phyloP scores from a whole-genome alignment of 2,329 filamentous ascomycete genomes.

The Cadophora sp. region DNA sequence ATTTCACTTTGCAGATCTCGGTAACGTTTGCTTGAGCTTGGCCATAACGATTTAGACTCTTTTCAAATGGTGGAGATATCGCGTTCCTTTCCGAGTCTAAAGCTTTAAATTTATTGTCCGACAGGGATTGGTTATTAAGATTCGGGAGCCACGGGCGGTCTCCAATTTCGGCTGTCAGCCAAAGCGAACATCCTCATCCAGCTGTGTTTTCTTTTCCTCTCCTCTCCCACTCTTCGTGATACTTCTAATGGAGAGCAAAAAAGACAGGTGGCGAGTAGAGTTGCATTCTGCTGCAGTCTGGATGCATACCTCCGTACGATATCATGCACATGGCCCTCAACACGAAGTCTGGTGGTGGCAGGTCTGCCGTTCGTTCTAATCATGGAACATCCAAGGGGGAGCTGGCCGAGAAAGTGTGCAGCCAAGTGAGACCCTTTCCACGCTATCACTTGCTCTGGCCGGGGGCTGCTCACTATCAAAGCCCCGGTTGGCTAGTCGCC shows the following conservation, averaged over 20 bases:
- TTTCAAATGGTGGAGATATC: conserved; percentile 19
- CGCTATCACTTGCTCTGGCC: conserved; percentile 23
- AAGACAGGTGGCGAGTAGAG: conserved; percentile 21
- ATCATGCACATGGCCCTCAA: conserved; percentile 23
- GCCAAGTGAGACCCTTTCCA: conserved; percentile 20
- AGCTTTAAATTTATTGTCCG: conserved; percentile 10
- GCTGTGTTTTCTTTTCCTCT: conserved; percentile 11
- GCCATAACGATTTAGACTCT: not conserved
- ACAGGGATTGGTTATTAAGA: conserved; percentile 7
- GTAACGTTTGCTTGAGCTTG: not conserved
- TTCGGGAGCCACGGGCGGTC: conserved; percentile 14
- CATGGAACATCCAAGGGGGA: conserved; percentile 19
- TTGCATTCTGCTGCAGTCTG: not conserved
- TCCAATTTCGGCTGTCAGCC: conserved; percentile 16
- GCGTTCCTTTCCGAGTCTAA: conserved; percentile 13
- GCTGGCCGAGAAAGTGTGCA: conserved; percentile 18
- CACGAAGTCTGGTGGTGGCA: conserved; percentile 28
- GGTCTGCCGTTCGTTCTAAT: conserved; percentile 27
- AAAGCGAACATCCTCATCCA: not conserved
- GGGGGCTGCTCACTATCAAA: conserved; percentile 16
- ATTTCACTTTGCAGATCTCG: not conserved
- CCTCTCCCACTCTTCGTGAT: not conserved
- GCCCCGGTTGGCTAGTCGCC: conserved; percentile 30
- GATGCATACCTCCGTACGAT: conserved; percentile 13
- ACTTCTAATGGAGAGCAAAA: not conserved